Percentiles rank a stretch among this genome's conserved stretches.
These are phyloP conservation scores for Leishmania amazonensis DNA, from an alignment of 208 protist species.

Conservation along the genomic window DNA sequence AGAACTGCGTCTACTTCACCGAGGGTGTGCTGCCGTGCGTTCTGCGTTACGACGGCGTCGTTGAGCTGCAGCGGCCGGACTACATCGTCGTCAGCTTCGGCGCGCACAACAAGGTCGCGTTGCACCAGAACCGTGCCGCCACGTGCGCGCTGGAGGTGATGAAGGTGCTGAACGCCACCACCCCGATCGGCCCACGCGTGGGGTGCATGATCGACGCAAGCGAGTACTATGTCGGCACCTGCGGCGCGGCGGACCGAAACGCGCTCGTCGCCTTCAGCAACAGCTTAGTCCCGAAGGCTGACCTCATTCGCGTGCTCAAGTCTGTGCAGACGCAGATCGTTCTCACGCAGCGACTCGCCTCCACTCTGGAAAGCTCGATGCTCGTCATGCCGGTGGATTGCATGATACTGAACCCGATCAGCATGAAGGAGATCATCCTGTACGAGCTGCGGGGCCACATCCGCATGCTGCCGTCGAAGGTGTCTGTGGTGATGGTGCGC, in stretches of 20 bases:
- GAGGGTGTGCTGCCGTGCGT: constrained; percentile 44
- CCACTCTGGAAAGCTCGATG: constrained; percentile 47
- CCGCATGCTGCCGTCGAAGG: constrained; percentile 14
- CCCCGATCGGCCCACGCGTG: constrained; percentile 34
- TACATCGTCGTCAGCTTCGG: constrained; percentile 45
- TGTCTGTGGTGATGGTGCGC: constrained; percentile 23
- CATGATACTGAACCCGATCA: constrained; percentile 26
- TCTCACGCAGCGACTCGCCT: constrained; percentile 48
- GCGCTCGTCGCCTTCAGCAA: constrained; percentile 45
- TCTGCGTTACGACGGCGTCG: constrained; percentile 54
- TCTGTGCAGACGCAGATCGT: constrained; percentile 49
- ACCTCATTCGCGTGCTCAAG: constrained; percentile 47
- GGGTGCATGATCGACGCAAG: constrained; percentile 58
- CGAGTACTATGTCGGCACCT: constrained; percentile 74
- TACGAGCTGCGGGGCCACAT: constrained; percentile 59
- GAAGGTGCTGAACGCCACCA: constrained; percentile 26
- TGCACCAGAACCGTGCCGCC: constrained; percentile 65
- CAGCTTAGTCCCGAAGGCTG: constrained; percentile 24
- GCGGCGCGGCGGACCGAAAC: constrained; percentile 45
- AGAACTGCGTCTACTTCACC: constrained; percentile 39
- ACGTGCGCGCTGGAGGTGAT: constrained; percentile 55
- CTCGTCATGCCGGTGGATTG: constrained; percentile 60
- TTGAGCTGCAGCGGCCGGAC: constrained; percentile 54
- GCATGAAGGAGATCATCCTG: constrained; percentile 24
- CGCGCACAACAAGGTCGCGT: constrained; percentile 37